Conservation (phyloP, 768 basidiomycete genomes). For the Termitomyces sp. region DNA sequence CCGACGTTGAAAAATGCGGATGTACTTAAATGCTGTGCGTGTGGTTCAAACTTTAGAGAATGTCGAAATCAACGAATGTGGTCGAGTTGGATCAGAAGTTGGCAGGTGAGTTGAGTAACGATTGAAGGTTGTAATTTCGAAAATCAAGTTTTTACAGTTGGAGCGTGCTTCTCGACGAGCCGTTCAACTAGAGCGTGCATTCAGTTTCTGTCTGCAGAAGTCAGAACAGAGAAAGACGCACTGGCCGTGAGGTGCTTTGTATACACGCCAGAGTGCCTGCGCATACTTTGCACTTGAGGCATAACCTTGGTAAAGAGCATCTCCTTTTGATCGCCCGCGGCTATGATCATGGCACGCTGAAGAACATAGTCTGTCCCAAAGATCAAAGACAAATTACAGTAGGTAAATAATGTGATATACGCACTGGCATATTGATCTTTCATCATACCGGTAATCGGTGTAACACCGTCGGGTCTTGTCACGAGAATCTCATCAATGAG, state of each 20-base stretch:
- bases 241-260: slow-evolving; percentile 82
- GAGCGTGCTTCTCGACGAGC: slow-evolving; percentile 52
- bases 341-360: slow-evolving; percentile 70
- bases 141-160: slow-evolving; percentile 22
- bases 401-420: slow-evolving; percentile 29
- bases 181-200: slow-evolving; percentile 55
- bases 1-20: slow-evolving; percentile 18
- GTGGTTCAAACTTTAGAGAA: no score
- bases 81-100: no score
- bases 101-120: neutral
- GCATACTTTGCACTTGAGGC: slow-evolving; percentile 69
- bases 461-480: slow-evolving; percentile 61
- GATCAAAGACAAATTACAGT: neutral
- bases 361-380: slow-evolving; percentile 72
- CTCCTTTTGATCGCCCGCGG: slow-evolving; percentile 72
- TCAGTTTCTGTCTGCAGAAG: slow-evolving; percentile 13
- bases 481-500: slow-evolving; percentile 84
- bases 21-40: no score
- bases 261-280: slow-evolving; percentile 68
- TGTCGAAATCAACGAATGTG: slow-evolving; percentile 25
- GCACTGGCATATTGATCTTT: slow-evolving; percentile 87
- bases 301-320: slow-evolving; percentile 59
- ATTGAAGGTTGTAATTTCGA: neutral
- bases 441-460: slow-evolving; percentile 72
- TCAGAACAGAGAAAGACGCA: slow-evolving; percentile 36